Base-by-base conservation (phyloP, 768 basidiomycete species). In the Rubroboletus pulcherrimus region DNA sequence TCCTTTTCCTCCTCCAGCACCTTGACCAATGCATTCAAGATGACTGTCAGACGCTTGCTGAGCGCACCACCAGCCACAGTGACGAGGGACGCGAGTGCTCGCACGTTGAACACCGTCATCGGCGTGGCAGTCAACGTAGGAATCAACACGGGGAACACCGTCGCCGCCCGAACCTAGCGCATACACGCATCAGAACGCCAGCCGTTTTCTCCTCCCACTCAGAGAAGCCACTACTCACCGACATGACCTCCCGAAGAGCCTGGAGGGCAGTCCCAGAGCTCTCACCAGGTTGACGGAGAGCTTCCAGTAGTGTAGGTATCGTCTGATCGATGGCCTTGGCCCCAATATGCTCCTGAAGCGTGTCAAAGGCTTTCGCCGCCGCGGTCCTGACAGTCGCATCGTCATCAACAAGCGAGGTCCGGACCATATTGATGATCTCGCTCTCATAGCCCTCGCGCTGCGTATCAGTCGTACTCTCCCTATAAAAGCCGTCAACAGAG, bases 71-170 rank as follows among this genome's bases (percentile, higher is more conserved):
- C 96, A 38, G 97, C 97, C 11, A 98, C 97, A 0, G 91, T 89
- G 14, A 98, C 93, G 38, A 99, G 79, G 0, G 94, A 87, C 3
- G 87, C 89, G 10, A 98, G 76, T 2, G 96, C 97, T 6, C 87
- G 85, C 17, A 91, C 92, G 66, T 98, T 98, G 85, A 98, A 98
- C 9, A 88, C 84, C 4, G 94, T 86, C 83, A 98, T 96, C 0
- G 95, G 97, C 7, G 81, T 82, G 5, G 89, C 83, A 39, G 91
- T 94, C 56, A 99, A 77, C 1, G 94, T 96, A 0, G 95, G 97
- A 55, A 99, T 92, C 53, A 98, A 77, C 19, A 98, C 91, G 0
- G 97, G 97, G 91, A 98, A 98, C 38, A 98, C 94, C 10, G 91
- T 93, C 39, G 87, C 81, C 14, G 96, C 92, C 38, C 95, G 92